Evolutionary conservation across 148 eudicot species (phyloP).

Genomic region (Fagopyrum tataricum): DNA sequence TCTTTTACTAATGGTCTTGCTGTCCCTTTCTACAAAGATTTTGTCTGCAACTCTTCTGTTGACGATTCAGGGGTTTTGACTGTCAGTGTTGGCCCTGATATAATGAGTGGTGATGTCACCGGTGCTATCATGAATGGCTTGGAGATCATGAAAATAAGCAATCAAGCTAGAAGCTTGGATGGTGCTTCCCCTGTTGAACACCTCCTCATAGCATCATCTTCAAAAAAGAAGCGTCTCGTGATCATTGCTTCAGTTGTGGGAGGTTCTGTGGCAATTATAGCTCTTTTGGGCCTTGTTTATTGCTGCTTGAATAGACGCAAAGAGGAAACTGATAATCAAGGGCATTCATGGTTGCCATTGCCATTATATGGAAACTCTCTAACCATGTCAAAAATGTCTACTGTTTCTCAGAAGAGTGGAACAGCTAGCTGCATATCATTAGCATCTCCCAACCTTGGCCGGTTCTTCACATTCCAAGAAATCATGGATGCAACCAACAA

Average conservation of each 20-base stretch:
- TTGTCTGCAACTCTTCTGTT: constrained; percentile 47
- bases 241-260: constrained; percentile 46
- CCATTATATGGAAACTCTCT: constrained; percentile 82
- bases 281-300: constrained; percentile 39
- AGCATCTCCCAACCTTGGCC: constrained; percentile 68
- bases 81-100: constrained; percentile 78
- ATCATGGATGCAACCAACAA: constrained; percentile 89
- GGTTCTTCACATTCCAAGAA: constrained; percentile 77
- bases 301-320: constrained; percentile 47
- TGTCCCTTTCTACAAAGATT: constrained; percentile 79
- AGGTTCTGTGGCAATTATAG: constrained; percentile 42
- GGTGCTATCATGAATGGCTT: constrained; percentile 78
- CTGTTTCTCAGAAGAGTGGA: constrained; percentile 79
- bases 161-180: constrained; percentile 69
- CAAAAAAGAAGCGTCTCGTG: constrained; percentile 26
- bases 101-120: constrained; percentile 20
- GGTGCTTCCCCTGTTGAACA: constrained; percentile 56
- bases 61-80: constrained; percentile 47
- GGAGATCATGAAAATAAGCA: constrained; percentile 88
- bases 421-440: constrained; percentile 93
- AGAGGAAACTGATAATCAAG: constrained; percentile 42
- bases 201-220: constrained; percentile 39
- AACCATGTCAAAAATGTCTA: constrained; percentile 71
- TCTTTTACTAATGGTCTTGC: constrained; percentile 43
- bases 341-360: constrained; percentile 78